Evolutionary conservation across 495 filamentous ascomycete species (phyloP).

Genomic region (Penicillium soppii): DNA sequence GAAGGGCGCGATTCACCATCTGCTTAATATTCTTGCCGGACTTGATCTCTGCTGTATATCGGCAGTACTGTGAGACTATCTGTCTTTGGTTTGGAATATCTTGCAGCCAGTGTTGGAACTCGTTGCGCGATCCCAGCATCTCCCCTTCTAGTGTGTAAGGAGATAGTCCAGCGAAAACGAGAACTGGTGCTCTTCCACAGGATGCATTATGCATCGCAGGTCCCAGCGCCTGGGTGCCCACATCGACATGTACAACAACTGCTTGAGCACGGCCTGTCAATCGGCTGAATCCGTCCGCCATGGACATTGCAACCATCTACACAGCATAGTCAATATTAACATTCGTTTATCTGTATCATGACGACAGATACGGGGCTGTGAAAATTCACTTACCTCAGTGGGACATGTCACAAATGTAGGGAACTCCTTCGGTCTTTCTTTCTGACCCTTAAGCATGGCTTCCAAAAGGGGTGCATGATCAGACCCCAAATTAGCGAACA

Average conservation of each 20-base stretch:
- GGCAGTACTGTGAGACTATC: constrained; percentile 89
- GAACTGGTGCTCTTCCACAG: constrained; percentile 78
- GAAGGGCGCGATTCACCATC: constrained; percentile 86
- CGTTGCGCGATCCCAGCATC: constrained; percentile 80
- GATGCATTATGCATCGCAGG: constrained; percentile 92
- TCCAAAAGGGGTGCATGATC: constrained; percentile 93
- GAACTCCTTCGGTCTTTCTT: constrained; percentile 63
- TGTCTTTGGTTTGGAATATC: constrained; percentile 93
- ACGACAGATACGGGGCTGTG: too few species aligned
- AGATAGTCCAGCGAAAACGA: constrained; percentile 88
- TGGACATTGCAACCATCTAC: constrained; percentile 95
- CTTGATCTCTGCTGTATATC: constrained; percentile 87
- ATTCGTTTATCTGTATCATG: neutral
- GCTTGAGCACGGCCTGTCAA: constrained; percentile 81
- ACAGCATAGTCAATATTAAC: constrained; percentile 33
- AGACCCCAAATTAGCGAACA: constrained; percentile 93
- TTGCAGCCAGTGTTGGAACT: constrained; percentile 98
- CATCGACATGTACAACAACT: constrained; percentile 95
- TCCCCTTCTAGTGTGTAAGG: constrained; percentile 92
- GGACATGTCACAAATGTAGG: constrained; percentile 90
- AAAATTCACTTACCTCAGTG: constrained; percentile 58
- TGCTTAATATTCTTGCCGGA: constrained; percentile 93
- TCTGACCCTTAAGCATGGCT: constrained; percentile 86
- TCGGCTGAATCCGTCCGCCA: constrained; percentile 96
- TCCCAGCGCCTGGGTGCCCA: constrained; percentile 88